Evolutionary conservation across 2,329 filamentous ascomycete species (phyloP).

Genomic region (Lecanicillium sp.): DNA sequence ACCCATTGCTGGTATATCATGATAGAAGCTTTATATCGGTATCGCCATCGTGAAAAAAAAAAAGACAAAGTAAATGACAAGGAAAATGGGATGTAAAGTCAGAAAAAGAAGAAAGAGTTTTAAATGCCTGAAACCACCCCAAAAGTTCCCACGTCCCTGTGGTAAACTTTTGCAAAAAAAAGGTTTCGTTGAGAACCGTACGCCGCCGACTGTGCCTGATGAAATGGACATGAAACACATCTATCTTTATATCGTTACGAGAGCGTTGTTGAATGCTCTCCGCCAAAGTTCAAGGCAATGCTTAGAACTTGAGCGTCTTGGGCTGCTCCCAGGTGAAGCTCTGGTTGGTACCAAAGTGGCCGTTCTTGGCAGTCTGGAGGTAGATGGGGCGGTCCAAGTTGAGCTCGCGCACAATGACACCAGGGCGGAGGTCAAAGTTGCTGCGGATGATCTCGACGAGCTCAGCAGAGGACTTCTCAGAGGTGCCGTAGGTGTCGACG

Average conservation of each 20-base stretch:
- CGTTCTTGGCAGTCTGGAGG: slow-evolving; percentile 97
- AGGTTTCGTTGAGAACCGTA: slow-evolving; percentile 41
- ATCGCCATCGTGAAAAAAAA: slow-evolving; percentile 13
- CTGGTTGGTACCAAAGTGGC: slow-evolving; percentile 97
- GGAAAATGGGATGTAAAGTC: too few relatives aligned
- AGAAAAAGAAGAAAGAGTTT: slow-evolving; percentile 13
- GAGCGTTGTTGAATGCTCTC: slow-evolving; percentile 34
- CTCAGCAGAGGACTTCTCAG: slow-evolving; percentile 79
- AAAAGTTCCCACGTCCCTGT: slow-evolving; percentile 20
- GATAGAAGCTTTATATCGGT: slow-evolving; percentile 6
- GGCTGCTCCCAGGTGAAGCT: slow-evolving; percentile 97
- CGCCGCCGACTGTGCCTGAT: slow-evolving; percentile 29
- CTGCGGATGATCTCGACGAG: slow-evolving; percentile 87
- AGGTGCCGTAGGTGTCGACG: slow-evolving; percentile 96
- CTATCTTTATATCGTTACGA: slow-evolving; percentile 21
- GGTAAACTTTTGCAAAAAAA: slow-evolving; percentile 17
- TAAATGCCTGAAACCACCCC: slow-evolving; percentile 26
- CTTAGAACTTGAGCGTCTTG: slow-evolving; percentile 86
- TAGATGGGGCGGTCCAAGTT: slow-evolving; percentile 95
- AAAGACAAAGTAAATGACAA: slow-evolving; percentile 16
- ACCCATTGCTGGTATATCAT: slow-evolving; percentile 27
- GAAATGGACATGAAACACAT: slow-evolving; percentile 30
- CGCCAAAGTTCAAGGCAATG: slow-evolving; percentile 11
- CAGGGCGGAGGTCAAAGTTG: slow-evolving; percentile 97
- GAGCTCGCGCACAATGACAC: slow-evolving; percentile 97